These are phyloP conservation scores for Sclerospora graminicola DNA, from an alignment of 352 stramenopile species.

Conservation along the genomic window DNA sequence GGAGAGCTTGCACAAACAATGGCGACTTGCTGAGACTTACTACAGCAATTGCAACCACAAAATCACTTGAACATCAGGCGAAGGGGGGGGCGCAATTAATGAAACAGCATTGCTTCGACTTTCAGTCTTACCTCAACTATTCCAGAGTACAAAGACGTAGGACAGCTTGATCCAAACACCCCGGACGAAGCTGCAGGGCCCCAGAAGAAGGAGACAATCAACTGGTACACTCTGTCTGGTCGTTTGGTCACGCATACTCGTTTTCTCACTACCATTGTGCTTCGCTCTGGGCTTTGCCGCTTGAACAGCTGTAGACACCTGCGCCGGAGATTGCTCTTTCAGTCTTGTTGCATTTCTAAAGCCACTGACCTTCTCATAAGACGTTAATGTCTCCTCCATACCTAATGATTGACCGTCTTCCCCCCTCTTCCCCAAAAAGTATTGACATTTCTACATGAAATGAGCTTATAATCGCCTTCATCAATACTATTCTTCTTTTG, in stretches of 20 bases:
- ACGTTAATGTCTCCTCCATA: conserved; percentile 3
- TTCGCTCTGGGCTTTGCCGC: no score
- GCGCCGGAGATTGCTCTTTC: no score
- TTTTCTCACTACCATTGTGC: no score
- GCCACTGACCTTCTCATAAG: conserved; percentile 2
- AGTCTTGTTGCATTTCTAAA: not conserved
- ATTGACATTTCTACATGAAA: conserved; percentile 29
- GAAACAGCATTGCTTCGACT: not conserved
- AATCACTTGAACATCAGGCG: not conserved
- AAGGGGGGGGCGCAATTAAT: no score
- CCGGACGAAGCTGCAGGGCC: conserved; percentile 24
- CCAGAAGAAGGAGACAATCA: conserved; percentile 15
- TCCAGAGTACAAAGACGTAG: not conserved
- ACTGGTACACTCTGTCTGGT: not conserved
- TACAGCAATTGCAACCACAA: conserved; percentile 2
- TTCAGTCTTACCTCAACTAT: not conserved
- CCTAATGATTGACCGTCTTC: no score
- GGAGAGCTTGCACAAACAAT: conserved; percentile 15
- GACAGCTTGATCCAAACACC: conserved; percentile 17
- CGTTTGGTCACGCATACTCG: conserved; percentile 10
- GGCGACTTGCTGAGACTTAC: conserved; percentile 18
- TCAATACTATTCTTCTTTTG: not conserved
- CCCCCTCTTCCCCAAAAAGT: conserved; percentile 36
- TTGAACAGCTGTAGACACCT: no score
- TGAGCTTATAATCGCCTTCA: not conserved